Evolutionary conservation across 768 basidiomycete species (phyloP), one percentile per base, ranked within the genome.

Genomic region (Mrakia frigida): DNA sequence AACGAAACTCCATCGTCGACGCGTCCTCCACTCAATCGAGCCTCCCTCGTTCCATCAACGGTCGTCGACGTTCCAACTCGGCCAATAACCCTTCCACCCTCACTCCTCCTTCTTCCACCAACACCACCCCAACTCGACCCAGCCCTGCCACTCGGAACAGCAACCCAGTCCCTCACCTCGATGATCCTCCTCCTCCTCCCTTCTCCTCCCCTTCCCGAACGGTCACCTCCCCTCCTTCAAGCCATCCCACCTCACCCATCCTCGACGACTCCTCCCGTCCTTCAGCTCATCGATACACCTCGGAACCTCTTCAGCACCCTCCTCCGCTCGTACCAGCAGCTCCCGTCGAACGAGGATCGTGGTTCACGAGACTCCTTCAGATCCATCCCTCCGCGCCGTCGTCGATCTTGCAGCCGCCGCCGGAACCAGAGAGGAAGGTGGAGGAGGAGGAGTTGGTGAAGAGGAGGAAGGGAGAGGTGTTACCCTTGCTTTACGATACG

Each of bases 401-500:
- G 37, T 33, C 41, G 33, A 25, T 60, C 21, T 31, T 41, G 11
- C 25, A 50, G 21, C 2, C 25, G 21, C 25, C 31, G 52, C 35
- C 43, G 46, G 35, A 39, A 6, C 33, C 37, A 6, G 65, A 56
- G 21, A 23, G 18, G 21, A 63, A 31, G 25, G 50, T 28, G 9
- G 11, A 14, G 23, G 63, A 39, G 31, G 16, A 52, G 46, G 43
- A 2, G 10, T 21, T 31, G 39, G 74, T 75, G 10, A 69, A 65
- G 18, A 31, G 76, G 11, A n/a, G 65, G n/a, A 63, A 70, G 4
- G 70, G 65, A 35, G 76, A 77, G 39, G 71, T 77, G 6, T 71
- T 77, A 0, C 59, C 76, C 4, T 46, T 77, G 9, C 76, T 56
- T n/a, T 77, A 77, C 25, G 76, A 71, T 11, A 77, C 76, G 39